These are phyloP conservation scores for Sugiyamaella japonica DNA, from an alignment of 1,139 yeast species.

Conservation along the genomic window DNA sequence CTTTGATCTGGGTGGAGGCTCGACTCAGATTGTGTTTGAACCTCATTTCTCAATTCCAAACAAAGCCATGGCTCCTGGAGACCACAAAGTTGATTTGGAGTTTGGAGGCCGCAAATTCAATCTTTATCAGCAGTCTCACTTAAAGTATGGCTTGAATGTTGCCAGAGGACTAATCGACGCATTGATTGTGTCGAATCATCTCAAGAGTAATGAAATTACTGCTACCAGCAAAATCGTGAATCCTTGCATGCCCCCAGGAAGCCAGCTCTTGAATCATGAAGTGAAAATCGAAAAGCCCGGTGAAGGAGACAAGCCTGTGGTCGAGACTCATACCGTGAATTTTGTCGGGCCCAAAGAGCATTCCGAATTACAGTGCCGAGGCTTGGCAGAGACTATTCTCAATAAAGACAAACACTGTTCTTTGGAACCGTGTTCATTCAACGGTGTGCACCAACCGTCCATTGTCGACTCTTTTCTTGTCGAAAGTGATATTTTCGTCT, in stretches of 20 bases:
- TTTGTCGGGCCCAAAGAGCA: constrained; percentile 73
- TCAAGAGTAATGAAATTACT: constrained; percentile 19
- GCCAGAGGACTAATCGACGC: constrained; percentile 83
- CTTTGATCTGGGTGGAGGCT: constrained; percentile 97
- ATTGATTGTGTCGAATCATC: constrained; percentile 32
- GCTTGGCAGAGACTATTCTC: constrained; percentile 75
- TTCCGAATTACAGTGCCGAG: constrained; percentile 75
- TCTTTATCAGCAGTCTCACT: constrained; percentile 92
- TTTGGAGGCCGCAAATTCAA: constrained; percentile 81
- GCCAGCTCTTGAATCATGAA: constrained; percentile 47
- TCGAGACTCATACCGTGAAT: constrained; percentile 46
- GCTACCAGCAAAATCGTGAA: constrained; percentile 46
- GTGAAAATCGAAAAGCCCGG: constrained; percentile 56
- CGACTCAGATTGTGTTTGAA: constrained; percentile 97
- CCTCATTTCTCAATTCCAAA: constrained; percentile 58
- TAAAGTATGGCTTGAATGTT: constrained; percentile 94
- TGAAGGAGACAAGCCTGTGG: constrained; percentile 28
- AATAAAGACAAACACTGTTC: constrained; percentile 79
- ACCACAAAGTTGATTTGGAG: constrained; percentile 74
- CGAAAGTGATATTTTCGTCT: constrained; percentile 75
- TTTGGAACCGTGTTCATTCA: constrained; percentile 85
- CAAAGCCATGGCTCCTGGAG: constrained; percentile 77
- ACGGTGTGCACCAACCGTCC: constrained; percentile 96
- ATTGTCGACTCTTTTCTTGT: constrained; percentile 69
- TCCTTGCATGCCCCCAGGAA: constrained; percentile 88